Evolutionary conservation across 2,329 filamentous ascomycete genomes (phyloP).

Genomic region (Penicillium sp.): DNA sequence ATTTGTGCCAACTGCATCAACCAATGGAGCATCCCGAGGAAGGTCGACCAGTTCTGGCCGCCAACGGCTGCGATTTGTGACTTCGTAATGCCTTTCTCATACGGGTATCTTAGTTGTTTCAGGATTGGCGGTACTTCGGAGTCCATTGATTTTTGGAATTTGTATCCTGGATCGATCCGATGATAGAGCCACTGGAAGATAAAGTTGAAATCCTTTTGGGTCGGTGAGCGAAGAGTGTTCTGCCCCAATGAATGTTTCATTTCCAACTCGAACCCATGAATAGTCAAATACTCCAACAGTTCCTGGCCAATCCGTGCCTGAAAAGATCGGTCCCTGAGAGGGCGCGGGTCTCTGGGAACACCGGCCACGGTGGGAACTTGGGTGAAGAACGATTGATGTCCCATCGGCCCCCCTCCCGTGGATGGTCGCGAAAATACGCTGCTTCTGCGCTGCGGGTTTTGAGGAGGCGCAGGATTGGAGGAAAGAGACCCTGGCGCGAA

Average conservation of each 20-base stretch:
- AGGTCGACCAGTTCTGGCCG: slow-evolving; percentile 94
- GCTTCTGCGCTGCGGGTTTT: slow-evolving; percentile 64
- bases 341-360: slow-evolving; percentile 80
- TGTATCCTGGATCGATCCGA: slow-evolving; percentile 88
- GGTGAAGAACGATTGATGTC: slow-evolving; percentile 92
- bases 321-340: slow-evolving; percentile 75
- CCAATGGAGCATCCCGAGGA: slow-evolving; percentile 92
- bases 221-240: slow-evolving; percentile 89
- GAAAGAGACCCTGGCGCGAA: slow-evolving; percentile 60
- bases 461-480: slow-evolving; percentile 51
- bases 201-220: slow-evolving; percentile 95
- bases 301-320: slow-evolving; percentile 83
- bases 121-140: slow-evolving; percentile 89
- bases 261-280: slow-evolving; percentile 95
- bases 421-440: slow-evolving; percentile 80
- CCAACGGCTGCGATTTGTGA: slow-evolving; percentile 93
- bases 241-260: slow-evolving; percentile 92
- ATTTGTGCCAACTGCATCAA: slow-evolving; percentile 98
- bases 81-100: slow-evolving; percentile 92
- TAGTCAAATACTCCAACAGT: slow-evolving; percentile 83
- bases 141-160: slow-evolving; percentile 91
- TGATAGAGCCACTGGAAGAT: slow-evolving; percentile 99
- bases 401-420: slow-evolving; percentile 58
- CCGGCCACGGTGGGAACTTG: slow-evolving; percentile 78
- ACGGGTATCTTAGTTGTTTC: slow-evolving; percentile 92